A percentile compares a stretch with the other conserved stretches of the same genome.
Evolutionary conservation across 2,329 filamentous ascomycete species (phyloP).

Genomic region (Calonectria honghensis): DNA sequence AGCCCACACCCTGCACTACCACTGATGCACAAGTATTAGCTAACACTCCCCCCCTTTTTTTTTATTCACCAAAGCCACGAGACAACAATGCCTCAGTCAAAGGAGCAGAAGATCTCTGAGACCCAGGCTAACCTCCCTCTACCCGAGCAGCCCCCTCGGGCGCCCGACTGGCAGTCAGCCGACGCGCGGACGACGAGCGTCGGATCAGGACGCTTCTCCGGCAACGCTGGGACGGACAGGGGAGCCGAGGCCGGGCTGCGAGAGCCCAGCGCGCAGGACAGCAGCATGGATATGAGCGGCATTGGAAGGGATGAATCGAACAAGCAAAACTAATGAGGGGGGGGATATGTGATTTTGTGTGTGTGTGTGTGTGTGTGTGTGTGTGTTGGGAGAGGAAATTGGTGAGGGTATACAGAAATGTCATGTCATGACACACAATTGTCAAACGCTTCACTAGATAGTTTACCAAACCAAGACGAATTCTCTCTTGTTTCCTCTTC

Average conservation of each 20-base stretch:
- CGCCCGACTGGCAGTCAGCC: slow-evolving; percentile 86
- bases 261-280: slow-evolving; percentile 75
- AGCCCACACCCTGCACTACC: background rate
- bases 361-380: background rate
- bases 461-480: too few species aligned
- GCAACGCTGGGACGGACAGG: slow-evolving; percentile 70
- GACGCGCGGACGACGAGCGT: slow-evolving; percentile 82
- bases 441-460: too few species aligned
- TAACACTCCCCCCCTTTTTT: background rate
- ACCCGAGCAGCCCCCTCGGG: slow-evolving; percentile 84
- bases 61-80: background rate
- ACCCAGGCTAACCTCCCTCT: slow-evolving; percentile 84
- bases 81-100: slow-evolving; percentile 68
- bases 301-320: slow-evolving; percentile 76
- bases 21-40: background rate
- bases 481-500: background rate
- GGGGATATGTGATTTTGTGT: too few species aligned
- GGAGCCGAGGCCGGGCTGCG: slow-evolving; percentile 72
- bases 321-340: background rate
- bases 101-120: slow-evolving; percentile 80
- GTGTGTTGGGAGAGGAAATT: background rate
- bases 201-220: slow-evolving; percentile 75
- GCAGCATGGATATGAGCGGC: slow-evolving; percentile 72
- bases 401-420: background rate
- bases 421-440: too few species aligned